These are phyloP conservation scores for Moniliella sp. DNA, from an alignment of 1,284 basidiomycete genomes.

Conservation along the genomic window DNA sequence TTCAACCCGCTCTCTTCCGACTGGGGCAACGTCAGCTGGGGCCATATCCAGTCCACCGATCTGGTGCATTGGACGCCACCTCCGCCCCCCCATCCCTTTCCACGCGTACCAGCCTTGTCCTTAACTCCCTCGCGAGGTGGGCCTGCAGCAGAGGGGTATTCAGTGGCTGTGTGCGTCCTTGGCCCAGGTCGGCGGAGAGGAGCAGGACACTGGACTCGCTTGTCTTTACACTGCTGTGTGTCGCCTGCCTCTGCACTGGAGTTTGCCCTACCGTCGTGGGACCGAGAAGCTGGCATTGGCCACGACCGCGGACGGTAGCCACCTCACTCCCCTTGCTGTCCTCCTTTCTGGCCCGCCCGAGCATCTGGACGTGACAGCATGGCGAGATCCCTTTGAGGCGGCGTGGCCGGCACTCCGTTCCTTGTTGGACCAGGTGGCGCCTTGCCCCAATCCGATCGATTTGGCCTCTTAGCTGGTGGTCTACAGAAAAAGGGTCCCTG, in stretches of 20 bases:
- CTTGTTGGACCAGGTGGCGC: constrained; percentile 6
- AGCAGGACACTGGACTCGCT: constrained; percentile 7
- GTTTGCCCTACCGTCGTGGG: constrained; percentile 11
- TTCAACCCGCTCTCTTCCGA: constrained; percentile 14
- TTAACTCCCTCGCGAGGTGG: too few species aligned
- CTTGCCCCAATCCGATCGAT: too few species aligned
- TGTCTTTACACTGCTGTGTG: constrained; percentile 19
- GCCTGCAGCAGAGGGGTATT: too few species aligned
- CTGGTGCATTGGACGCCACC: constrained; percentile 13
- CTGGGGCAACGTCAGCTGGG: constrained; percentile 20
- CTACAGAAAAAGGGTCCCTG: constrained; percentile 9
- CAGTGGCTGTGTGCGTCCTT: constrained; percentile 12
- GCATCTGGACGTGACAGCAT: constrained; percentile 8
- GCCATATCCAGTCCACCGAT: constrained; percentile 10
- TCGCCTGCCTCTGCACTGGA: constrained; percentile 15
- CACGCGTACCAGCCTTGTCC: too few species aligned
- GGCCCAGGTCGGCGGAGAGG: constrained; percentile 4
- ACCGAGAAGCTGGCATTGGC: constrained; percentile 13
- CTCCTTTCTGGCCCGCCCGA: too few species aligned
- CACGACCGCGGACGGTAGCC: constrained; percentile 11
- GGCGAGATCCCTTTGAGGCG: constrained; percentile 16
- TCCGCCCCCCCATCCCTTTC: too few species aligned
- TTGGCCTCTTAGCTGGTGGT: constrained; percentile 14
- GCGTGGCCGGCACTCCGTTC: constrained; percentile 11
- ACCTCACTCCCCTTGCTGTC: constrained; percentile 10